Evolutionary conservation across 176 grass and related monocot genomes (phyloP), one percentile per base, ranked within the genome.

Genomic region (Lolium perenne): DNA sequence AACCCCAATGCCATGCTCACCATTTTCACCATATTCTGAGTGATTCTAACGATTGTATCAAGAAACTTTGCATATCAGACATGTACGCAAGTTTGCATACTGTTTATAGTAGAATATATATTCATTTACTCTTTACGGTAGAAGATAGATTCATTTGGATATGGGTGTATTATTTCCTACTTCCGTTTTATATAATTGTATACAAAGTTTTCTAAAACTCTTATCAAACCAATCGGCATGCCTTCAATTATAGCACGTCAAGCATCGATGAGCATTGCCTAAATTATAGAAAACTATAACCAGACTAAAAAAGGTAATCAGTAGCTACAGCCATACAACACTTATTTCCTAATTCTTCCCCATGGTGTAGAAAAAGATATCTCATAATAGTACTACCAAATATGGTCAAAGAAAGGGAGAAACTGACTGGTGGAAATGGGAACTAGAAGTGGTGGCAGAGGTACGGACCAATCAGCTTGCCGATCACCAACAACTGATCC

Each of bases 401-500:
- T 5, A 23, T 1, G 2, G 23, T 65, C 61, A 64, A 7, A 65
- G 23, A 32, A 66, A 66, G 6, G 25, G 63, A 66, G 5, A 12
- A 66, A 66, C 12, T 16, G 26, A 65, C 23, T 65, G 25, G 25
- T 63, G 0, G 60, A 22, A 63, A 63, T 13, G 60, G 60, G 60
- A 26, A 26, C 64, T 67, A 66, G 6, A 60, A 26, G 22, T 26
- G 10, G 60, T 63, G 60, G 22, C 60, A 63, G 60, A 63, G 60
- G 21, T 63, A 63, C 60, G 60, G 22, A 63, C n/a, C 60, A 63
- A 25, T 6, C 60, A 63, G 25, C 60, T 26, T 63, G 60, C 60
- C 22, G 22, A 13, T 23, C 10, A 63, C 2, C 60, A 55, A 95
- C 91, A 78, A 89, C 91, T 20, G 95, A 98, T 66, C 95, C 95